Percentiles rank a stretch among this genome's conserved stretches.
Conservation (phyloP, 106 monocot genomes). For the Ottelia alismoides region DNA sequence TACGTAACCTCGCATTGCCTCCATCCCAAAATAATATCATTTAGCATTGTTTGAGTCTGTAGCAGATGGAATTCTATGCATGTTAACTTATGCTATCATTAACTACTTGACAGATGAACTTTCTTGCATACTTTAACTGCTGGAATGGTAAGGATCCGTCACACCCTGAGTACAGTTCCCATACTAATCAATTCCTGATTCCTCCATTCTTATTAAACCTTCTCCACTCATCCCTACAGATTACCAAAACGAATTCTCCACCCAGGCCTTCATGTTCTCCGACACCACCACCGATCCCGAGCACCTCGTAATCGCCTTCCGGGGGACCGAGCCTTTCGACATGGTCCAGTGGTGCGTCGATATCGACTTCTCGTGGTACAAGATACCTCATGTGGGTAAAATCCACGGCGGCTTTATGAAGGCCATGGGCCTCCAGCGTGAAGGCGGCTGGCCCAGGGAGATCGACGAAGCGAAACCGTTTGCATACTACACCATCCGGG, state of each 20-base stretch:
- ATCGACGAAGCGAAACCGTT: background rate
- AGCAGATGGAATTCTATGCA: background rate
- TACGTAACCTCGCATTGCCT: background rate
- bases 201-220: too few species aligned
- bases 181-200: background rate
- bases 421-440: slow-evolving; percentile 30
- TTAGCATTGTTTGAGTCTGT: background rate
- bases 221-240: slow-evolving; percentile 27
- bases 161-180: background rate
- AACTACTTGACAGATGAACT: slow-evolving; percentile 40
- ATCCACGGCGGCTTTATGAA: slow-evolving; percentile 45
- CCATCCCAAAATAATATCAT: background rate
- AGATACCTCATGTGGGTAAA: slow-evolving; percentile 29
- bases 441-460: background rate
- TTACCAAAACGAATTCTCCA: slow-evolving; percentile 28
- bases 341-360: slow-evolving; percentile 40
- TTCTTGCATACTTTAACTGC: slow-evolving; percentile 54
- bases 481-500: slow-evolving; percentile 40
- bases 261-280: slow-evolving; percentile 45
- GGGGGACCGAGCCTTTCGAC: slow-evolving; percentile 48
- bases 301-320: slow-evolving; percentile 30
- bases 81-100: background rate
- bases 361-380: slow-evolving; percentile 47
- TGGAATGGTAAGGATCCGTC: slow-evolving; percentile 73
- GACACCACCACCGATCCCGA: slow-evolving; percentile 29